Percentiles rank a stretch among this genome's conserved stretches.
phyloP scores from a whole-genome alignment of 202 grass and related monocot genomes.

The Zizania palustris region DNA sequence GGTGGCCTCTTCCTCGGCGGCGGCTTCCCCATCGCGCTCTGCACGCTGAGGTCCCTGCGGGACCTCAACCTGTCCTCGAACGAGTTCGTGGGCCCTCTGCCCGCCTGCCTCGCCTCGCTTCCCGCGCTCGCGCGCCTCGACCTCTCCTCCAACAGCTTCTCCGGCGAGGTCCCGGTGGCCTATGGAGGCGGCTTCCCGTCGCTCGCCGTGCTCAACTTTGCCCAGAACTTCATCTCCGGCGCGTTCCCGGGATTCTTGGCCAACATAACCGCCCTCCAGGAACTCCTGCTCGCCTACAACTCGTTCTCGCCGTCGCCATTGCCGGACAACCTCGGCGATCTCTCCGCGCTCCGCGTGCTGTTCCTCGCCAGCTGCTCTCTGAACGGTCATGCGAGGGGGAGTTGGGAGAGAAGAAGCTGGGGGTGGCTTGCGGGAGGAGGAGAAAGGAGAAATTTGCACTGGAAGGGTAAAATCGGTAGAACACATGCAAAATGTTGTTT shows the following conservation, averaged over 20 bases:
- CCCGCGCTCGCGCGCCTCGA: slow-evolving; percentile 42
- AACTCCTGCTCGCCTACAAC: slow-evolving; percentile 73
- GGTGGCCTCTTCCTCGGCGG: slow-evolving; percentile 37
- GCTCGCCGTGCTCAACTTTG: slow-evolving; percentile 41
- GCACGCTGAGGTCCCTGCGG: slow-evolving; percentile 47
- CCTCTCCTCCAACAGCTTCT: slow-evolving; percentile 63
- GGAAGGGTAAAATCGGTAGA: too few species aligned
- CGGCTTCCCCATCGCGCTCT: slow-evolving; percentile 56
- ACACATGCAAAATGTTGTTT: too few species aligned
- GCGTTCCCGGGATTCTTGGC: slow-evolving; percentile 51
- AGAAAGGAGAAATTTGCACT: too few species aligned
- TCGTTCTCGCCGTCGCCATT: slow-evolving; percentile 55
- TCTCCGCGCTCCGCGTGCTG: slow-evolving; percentile 48
- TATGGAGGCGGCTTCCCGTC: slow-evolving; percentile 49
- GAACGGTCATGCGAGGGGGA: too few species aligned
- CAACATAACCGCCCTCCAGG: slow-evolving; percentile 45
- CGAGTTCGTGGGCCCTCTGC: slow-evolving; percentile 46
- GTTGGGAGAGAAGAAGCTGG: too few species aligned
- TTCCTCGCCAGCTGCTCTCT: slow-evolving; percentile 66
- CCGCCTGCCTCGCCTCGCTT: slow-evolving; percentile 43
- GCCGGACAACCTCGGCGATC: slow-evolving; percentile 47
- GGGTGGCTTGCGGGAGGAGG: too few species aligned
- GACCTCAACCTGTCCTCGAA: slow-evolving; percentile 68
- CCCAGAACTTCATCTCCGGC: slow-evolving; percentile 54
- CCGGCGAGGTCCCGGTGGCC: slow-evolving; percentile 47